Evolutionary conservation across 768 basidiomycete species (phyloP).

Genomic region (Agrocybe pediades): DNA sequence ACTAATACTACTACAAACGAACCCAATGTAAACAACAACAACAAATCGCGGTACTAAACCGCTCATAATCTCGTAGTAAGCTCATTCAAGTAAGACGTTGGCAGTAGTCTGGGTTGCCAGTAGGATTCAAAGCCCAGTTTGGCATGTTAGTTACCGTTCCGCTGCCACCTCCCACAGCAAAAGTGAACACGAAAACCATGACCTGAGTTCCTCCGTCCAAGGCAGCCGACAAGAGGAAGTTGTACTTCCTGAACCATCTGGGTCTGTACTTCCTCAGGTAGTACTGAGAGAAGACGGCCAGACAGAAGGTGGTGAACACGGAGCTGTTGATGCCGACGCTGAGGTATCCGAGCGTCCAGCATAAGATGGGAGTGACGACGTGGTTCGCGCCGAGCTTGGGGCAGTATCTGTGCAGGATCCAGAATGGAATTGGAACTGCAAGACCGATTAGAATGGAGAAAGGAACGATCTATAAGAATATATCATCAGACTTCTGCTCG

Average conservation of each 20-base stretch:
- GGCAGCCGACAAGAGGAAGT: constrained; percentile 52
- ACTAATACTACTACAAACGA: no score
- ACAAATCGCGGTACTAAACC: no score
- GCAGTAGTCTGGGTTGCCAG: constrained; percentile 30
- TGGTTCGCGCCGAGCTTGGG: constrained; percentile 49
- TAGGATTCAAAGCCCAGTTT: constrained; percentile 21
- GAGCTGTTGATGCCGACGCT: constrained; percentile 60
- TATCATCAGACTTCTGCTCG: no score
- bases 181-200: constrained; percentile 47
- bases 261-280: constrained; percentile 44
- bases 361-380: constrained; percentile 49
- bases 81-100: constrained; percentile 1
- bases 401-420: constrained; percentile 45
- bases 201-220: constrained; percentile 55
- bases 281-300: constrained; percentile 49
- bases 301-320: constrained; percentile 44
- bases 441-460: constrained; percentile 51
- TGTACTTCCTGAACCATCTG: constrained; percentile 52
- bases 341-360: constrained; percentile 47
- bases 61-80: no score
- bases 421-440: constrained; percentile 57
- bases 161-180: constrained; percentile 25
- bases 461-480: constrained; percentile 39
- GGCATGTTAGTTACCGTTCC: constrained; percentile 10
- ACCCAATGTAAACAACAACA: no score